Conservation (phyloP, 2,329 filamentous ascomycete genomes). For the Colletotrichum endophyticum region DNA sequence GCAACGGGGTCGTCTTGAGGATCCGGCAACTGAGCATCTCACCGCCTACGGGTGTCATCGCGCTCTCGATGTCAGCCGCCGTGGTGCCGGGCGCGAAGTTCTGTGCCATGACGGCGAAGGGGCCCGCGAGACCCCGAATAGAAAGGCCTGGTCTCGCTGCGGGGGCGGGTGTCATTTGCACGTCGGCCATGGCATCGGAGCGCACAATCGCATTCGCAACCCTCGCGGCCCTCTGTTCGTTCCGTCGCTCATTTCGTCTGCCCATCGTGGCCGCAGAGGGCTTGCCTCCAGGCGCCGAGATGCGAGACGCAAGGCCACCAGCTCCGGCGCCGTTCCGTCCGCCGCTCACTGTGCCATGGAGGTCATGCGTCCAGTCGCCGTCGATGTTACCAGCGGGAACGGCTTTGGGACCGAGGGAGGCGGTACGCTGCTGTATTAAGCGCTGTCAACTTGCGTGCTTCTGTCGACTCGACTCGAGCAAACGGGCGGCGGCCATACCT, state of each 20-base stretch:
- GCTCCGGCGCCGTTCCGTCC: constrained; percentile 18
- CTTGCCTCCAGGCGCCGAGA: constrained; percentile 43
- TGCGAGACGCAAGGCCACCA: constrained; percentile 50
- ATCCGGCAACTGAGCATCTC: constrained; percentile 71
- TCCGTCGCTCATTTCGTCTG: constrained; percentile 27
- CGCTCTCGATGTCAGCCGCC: constrained; percentile 81
- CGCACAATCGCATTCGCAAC: constrained; percentile 51
- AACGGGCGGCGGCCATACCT: constrained; percentile 50
- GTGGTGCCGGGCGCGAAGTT: constrained; percentile 86
- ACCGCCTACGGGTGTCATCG: constrained; percentile 77
- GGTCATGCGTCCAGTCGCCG: constrained; percentile 74
- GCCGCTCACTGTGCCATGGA: constrained; percentile 56
- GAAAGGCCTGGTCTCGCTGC: constrained; percentile 56
- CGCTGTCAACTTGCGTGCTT: constrained; percentile 20
- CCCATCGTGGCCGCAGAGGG: constrained; percentile 16
- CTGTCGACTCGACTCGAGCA: neutral
- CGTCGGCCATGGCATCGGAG: constrained; percentile 34
- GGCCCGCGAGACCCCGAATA: constrained; percentile 76
- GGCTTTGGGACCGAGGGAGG: constrained; percentile 33
- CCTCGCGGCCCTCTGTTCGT: constrained; percentile 40
- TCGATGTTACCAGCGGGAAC: constrained; percentile 61
- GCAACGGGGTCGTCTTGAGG: constrained; percentile 69
- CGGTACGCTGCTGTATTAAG: constrained; percentile 29
- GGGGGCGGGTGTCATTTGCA: constrained; percentile 28
- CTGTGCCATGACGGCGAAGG: constrained; percentile 75